Evolutionary conservation across 208 protist species (phyloP).

Genomic region (Strigomonas culicis): DNA sequence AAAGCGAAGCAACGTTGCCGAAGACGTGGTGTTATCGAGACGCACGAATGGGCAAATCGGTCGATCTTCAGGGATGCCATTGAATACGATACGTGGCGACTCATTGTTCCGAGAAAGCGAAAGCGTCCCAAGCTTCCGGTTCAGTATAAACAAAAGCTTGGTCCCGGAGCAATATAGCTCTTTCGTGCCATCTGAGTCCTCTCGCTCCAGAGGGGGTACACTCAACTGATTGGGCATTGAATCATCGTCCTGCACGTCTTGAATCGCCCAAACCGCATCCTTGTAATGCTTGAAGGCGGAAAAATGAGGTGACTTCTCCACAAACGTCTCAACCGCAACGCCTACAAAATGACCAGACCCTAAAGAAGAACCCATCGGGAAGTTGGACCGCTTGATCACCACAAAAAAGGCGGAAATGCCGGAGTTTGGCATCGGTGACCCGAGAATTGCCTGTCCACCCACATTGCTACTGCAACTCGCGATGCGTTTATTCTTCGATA

Average conservation of each 20-base stretch:
- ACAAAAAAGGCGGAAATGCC: slow-evolving; percentile 81
- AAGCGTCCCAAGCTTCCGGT: slow-evolving; percentile 68
- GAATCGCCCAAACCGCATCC: slow-evolving; percentile 75
- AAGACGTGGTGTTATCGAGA: slow-evolving; percentile 76
- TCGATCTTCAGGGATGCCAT: slow-evolving; percentile 52
- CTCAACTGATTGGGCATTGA: slow-evolving; percentile 69
- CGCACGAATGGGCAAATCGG: slow-evolving; percentile 82
- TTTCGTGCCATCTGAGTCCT: background rate
- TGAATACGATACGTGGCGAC: slow-evolving; percentile 69
- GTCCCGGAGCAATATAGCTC: slow-evolving; percentile 62
- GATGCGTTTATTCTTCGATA: slow-evolving; percentile 53
- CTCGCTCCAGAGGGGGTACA: slow-evolving; percentile 40
- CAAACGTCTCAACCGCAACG: slow-evolving; percentile 57
- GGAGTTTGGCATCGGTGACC: slow-evolving; percentile 49
- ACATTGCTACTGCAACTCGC: slow-evolving; percentile 58
- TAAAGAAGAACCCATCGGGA: slow-evolving; percentile 45
- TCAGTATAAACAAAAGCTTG: slow-evolving; percentile 77
- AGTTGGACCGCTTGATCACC: slow-evolving; percentile 60
- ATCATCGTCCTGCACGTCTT: slow-evolving; percentile 85
- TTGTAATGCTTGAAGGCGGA: slow-evolving; percentile 37
- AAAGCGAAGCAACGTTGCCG: slow-evolving; percentile 64
- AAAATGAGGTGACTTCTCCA: slow-evolving; percentile 49
- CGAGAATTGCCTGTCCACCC: slow-evolving; percentile 70
- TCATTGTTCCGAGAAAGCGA: slow-evolving; percentile 74
- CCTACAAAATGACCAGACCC: slow-evolving; percentile 87